Conservation (phyloP, 1,284 basidiomycete genomes). For the Fistulina hepatica region DNA sequence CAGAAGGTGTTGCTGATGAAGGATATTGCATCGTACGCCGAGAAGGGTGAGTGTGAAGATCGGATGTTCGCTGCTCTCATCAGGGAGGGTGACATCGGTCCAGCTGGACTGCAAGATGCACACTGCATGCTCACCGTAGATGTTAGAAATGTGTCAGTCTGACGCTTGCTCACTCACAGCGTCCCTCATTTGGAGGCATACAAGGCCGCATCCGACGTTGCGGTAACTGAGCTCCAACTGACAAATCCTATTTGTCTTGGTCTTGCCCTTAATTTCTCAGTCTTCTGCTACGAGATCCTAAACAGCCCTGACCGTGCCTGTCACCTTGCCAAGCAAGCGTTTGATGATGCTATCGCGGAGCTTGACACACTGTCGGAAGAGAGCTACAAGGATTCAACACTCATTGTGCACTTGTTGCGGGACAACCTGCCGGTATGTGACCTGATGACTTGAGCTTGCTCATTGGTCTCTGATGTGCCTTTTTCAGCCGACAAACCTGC, state of each 20-base stretch:
- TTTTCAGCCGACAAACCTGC: constrained; percentile 48
- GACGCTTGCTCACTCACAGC: too few relatives aligned
- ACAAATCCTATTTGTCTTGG: constrained; percentile 99
- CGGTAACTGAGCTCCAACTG: constrained; percentile 93
- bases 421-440: constrained; percentile 94
- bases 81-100: too few relatives aligned
- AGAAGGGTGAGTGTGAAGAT: too few relatives aligned
- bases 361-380: constrained; percentile 99
- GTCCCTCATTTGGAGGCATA: constrained; percentile 99
- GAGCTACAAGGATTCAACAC: constrained; percentile 97
- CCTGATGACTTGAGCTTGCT: constrained; percentile 1
- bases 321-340: constrained; percentile 99
- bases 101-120: too few relatives aligned
- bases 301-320: constrained; percentile 99
- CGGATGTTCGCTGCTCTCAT: too few relatives aligned
- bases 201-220: constrained; percentile 98
- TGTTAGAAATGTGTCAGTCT: too few relatives aligned
- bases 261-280: constrained; percentile 98
- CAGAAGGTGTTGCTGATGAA: too few relatives aligned
- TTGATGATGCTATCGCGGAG: constrained; percentile 99
- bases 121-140: too few relatives aligned
- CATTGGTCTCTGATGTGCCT: constrained; percentile 13
- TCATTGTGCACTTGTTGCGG: constrained; percentile 98
- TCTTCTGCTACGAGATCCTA: constrained; percentile 99
- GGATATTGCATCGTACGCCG: too few relatives aligned